Evolutionary conservation across 352 stramenopile genomes (phyloP), one percentile per base, ranked within the genome.

Genomic region (Globisporangium takayamanum): DNA sequence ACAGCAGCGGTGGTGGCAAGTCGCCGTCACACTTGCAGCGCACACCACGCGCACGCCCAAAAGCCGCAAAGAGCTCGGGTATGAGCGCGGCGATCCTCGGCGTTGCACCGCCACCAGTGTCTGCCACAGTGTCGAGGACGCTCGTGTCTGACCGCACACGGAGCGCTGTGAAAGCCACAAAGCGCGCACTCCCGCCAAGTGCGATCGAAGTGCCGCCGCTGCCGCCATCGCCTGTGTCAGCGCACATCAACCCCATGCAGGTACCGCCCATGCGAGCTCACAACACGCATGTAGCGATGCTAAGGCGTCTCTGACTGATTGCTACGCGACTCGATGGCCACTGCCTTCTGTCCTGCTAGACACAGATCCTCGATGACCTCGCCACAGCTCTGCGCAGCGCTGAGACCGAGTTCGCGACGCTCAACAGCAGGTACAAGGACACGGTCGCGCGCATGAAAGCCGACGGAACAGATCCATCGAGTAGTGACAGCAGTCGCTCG

Each of bases 361-460:
- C 67, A 3, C 74, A 84, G 41, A 85, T 88, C 56, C 76, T 88
- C 72, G 68, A 87, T 12, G 78, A 87, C 50, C 57, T 88, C 2
- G 60, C 68, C 1, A 50, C 46, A 1, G 76, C 72, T 1, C 64
- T 88, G 6, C 57, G 65, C 30, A 66, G 50, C 39, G 74, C 73
- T 0, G 76, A 87, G 22, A 55, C 56, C 0, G 78, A 88, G 53
- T 87, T 88, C 50, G 59, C 68, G 25, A 39, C 57, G 22, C 66
- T 88, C 11, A 84, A 83, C 53, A 61, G 62, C 20, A 62, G 70
- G 26, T 73, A 62, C 42, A 80, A 73, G 57, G 66, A 72, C 51
- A 68, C 72, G 50, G 71, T 83, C 7, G 54, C 60, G 14, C 57
- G 74, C n/a, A 78, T 83, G 60, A 63, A 78, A 22, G 55, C 57